Conservation (phyloP, 805 yeast genomes). For the Kluyveromyces nonfermentans region DNA sequence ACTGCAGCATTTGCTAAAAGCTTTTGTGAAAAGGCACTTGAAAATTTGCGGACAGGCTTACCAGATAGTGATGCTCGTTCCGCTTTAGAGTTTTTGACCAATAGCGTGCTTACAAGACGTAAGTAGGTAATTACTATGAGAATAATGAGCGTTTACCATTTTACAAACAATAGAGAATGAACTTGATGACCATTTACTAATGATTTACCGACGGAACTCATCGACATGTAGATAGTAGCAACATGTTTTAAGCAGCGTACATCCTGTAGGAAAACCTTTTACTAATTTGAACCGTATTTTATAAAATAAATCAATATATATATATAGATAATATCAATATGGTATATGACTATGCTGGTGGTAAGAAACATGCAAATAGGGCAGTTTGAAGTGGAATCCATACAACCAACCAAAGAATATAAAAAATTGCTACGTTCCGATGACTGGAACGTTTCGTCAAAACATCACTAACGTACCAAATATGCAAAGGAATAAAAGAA, state of each 20-base stretch:
- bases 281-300: neutral
- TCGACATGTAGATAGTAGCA: neutral
- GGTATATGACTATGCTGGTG: constrained; percentile 67
- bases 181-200: neutral
- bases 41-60: constrained; percentile 50
- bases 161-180: neutral
- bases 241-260: neutral
- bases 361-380: constrained; percentile 73
- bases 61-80: constrained; percentile 88
- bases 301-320: too few species aligned
- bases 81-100: constrained; percentile 78
- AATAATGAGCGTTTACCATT: neutral
- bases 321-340: too few species aligned
- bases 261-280: neutral
- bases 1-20: constrained; percentile 69
- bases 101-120: constrained; percentile 70
- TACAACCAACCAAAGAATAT: constrained; percentile 40
- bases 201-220: neutral
- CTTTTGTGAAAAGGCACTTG: constrained; percentile 68
- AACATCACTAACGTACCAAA: constrained; percentile 56
- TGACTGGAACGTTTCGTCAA: constrained; percentile 16
- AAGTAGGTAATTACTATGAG: constrained; percentile 34
- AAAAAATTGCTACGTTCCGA: constrained; percentile 27
- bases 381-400: constrained; percentile 68
- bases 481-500: constrained; percentile 64